Percentiles rank a stretch among this genome's conserved stretches.
Conservation (phyloP, 257 asterid species). For the Lycium barbarum region DNA sequence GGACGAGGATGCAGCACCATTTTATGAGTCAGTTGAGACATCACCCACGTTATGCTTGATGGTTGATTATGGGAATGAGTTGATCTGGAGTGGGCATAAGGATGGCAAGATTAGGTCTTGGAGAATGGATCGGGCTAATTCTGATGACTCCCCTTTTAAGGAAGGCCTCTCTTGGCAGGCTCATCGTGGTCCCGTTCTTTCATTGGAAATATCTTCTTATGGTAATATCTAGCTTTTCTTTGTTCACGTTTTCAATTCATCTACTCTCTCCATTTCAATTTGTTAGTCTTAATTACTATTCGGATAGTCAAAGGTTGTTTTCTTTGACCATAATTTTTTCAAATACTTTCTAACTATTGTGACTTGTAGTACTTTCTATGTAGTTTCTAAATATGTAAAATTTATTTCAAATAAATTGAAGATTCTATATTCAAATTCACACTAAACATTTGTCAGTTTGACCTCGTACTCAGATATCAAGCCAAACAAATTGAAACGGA, state of each 20-base stretch:
- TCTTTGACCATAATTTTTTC: too few relatives aligned
- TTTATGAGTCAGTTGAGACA: conserved; percentile 68
- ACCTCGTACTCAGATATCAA: too few relatives aligned
- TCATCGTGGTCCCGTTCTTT: conserved; percentile 81
- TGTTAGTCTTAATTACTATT: too few relatives aligned
- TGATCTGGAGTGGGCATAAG: conserved; percentile 95
- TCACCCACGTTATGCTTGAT: conserved; percentile 72
- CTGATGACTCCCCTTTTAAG: conserved; percentile 61
- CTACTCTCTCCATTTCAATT: background rate
- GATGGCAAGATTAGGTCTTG: conserved; percentile 91
- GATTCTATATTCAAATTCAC: too few relatives aligned
- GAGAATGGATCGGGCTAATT: conserved; percentile 76
- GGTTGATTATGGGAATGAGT: conserved; percentile 79
- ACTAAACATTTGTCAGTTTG: too few relatives aligned
- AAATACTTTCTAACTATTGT: too few relatives aligned
- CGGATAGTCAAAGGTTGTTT: too few relatives aligned
- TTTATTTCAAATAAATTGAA: too few relatives aligned
- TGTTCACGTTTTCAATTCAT: background rate
- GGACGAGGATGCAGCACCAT: conserved; percentile 95
- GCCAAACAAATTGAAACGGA: too few relatives aligned
- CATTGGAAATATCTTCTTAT: conserved; percentile 74
- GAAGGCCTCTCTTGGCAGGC: conserved; percentile 97
- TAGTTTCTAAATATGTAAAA: too few relatives aligned
- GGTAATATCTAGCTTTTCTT: conserved; percentile 53
- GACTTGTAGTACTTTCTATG: too few relatives aligned